Conservation (phyloP, 192 early-diverging fungal species). For the Mortierella claussenii region DNA sequence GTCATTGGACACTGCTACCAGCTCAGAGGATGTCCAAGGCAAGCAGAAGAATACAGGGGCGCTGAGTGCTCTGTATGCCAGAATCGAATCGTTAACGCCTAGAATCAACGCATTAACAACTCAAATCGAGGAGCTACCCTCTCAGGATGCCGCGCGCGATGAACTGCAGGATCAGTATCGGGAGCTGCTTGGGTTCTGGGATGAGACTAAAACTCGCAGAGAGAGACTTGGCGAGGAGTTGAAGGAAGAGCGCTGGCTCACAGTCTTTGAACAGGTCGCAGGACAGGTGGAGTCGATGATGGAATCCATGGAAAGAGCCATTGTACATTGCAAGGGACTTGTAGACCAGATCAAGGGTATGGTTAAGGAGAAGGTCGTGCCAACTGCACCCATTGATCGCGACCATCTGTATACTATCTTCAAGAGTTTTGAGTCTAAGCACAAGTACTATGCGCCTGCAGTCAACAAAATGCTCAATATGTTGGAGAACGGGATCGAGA, state of each 20-base stretch:
- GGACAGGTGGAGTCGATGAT: conserved; percentile 66
- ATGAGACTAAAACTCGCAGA: conserved; percentile 54
- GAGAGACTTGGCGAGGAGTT: conserved; percentile 57
- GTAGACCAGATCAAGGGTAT: conserved; percentile 45
- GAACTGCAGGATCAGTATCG: conserved; percentile 29
- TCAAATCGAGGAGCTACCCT: conserved; percentile 7
- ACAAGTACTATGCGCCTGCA: conserved; percentile 64
- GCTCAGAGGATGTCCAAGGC: background rate
- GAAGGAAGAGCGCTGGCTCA: conserved; percentile 66
- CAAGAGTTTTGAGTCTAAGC: conserved; percentile 67
- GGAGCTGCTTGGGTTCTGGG: conserved; percentile 53
- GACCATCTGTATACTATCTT: conserved; percentile 60
- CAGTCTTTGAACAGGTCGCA: conserved; percentile 63
- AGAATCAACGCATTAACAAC: conserved; percentile 45
- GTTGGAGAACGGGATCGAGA: conserved; percentile 63
- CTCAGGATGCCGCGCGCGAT: background rate
- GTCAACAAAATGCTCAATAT: conserved; percentile 65
- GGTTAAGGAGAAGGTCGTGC: conserved; percentile 40
- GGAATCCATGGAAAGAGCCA: conserved; percentile 61
- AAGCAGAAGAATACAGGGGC: conserved; percentile 23
- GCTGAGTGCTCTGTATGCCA: conserved; percentile 53
- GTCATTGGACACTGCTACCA: background rate
- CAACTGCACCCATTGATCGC: conserved; percentile 44
- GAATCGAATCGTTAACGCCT: conserved; percentile 56
- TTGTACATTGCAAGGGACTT: conserved; percentile 59